These are phyloP conservation scores for Margaritispora aquatica DNA, from an alignment of 495 filamentous ascomycete genomes.

Conservation along the genomic window DNA sequence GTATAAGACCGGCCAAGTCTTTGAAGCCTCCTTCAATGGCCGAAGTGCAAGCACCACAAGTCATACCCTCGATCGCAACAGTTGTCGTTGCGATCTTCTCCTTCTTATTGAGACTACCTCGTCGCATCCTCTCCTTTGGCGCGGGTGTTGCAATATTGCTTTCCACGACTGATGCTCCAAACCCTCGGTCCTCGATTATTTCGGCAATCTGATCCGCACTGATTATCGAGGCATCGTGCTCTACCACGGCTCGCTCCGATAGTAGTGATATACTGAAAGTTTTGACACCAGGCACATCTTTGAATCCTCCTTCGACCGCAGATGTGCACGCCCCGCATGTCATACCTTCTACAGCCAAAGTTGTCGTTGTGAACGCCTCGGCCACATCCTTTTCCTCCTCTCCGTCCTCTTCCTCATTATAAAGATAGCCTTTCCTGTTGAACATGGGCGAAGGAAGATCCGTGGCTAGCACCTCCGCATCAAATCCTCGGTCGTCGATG, in stretches of 20 bases:
- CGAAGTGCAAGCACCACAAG: conserved; percentile 90
- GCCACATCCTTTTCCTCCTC: conserved; percentile 21
- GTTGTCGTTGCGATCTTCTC: conserved; percentile 60
- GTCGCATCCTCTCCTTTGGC: conserved; percentile 27
- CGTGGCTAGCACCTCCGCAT: conserved; percentile 82
- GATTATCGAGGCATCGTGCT: conserved; percentile 71
- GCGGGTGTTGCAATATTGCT: conserved; percentile 32
- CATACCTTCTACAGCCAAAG: conserved; percentile 86
- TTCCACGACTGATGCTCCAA: conserved; percentile 75
- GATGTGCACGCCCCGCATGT: conserved; percentile 95
- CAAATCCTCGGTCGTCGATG: conserved; percentile 93
- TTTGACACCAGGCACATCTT: conserved; percentile 65
- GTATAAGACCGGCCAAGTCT: conserved; percentile 64
- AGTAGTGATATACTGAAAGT: conserved; percentile 92
- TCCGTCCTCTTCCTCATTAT: conserved; percentile 27
- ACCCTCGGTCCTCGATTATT: conserved; percentile 87
- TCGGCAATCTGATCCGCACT: conserved; percentile 61
- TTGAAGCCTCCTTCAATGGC: conserved; percentile 80
- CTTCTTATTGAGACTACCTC: conserved; percentile 7
- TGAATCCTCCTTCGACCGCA: conserved; percentile 79
- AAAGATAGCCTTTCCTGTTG: conserved; percentile 25
- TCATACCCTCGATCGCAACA: conserved; percentile 93
- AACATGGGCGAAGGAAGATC: conserved; percentile 50
- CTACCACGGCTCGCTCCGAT: conserved; percentile 83
- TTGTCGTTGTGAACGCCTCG: conserved; percentile 51